Base-by-base conservation (phyloP, 1,284 basidiomycete species). In the Ustilago bromivora region DNA sequence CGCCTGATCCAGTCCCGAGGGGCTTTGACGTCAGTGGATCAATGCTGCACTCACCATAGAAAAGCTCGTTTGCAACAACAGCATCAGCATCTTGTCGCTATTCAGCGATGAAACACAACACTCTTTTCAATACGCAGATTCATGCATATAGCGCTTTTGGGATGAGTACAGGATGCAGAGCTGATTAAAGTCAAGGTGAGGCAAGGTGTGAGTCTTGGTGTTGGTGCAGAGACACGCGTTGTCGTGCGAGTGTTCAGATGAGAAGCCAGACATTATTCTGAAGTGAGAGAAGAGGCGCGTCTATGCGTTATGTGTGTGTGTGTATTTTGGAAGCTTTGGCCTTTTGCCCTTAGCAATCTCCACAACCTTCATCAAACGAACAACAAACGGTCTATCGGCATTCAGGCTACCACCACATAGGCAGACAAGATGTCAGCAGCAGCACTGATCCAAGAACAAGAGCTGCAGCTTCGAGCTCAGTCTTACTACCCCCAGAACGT, bases 401-500 rank as follows among this genome's bases (percentile, higher is more conserved):
- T 1, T 32, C 19, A 2, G 13, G 23, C 23, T 32, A 31, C 11
- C 49, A 51, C n/a, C 19, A 11, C 51, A 17, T 5, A 52, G 19
- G 5, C 17, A 12, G 34, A 13, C 61, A 62, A 7, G 17, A 76
- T 76, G 74, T 74, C 71, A 28, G 68, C 74, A 57, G 62, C 74
- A 43, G 74, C 74, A 31, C 32, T 71, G 8, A 66, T 76, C 2
- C 69, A 71, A 34, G 74, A 76, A 38, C 74, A 76, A 34, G 69
- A 71, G 61, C 66, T 71, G 43, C 76, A 67, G 47, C 43, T 80
- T 32, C 71, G 72, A 15, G 65, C 72, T n/a, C 78, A 80, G 43
- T 72, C 75, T 28, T 80, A 80, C 74, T 81, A 76, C 41, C 78
- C 78, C 7, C 76, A 82, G n/a, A 81, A 80, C 47, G 76, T 83